Evolutionary conservation across 495 filamentous ascomycete species (phyloP).

Genomic region (Aspergillus heteromorphus): DNA sequence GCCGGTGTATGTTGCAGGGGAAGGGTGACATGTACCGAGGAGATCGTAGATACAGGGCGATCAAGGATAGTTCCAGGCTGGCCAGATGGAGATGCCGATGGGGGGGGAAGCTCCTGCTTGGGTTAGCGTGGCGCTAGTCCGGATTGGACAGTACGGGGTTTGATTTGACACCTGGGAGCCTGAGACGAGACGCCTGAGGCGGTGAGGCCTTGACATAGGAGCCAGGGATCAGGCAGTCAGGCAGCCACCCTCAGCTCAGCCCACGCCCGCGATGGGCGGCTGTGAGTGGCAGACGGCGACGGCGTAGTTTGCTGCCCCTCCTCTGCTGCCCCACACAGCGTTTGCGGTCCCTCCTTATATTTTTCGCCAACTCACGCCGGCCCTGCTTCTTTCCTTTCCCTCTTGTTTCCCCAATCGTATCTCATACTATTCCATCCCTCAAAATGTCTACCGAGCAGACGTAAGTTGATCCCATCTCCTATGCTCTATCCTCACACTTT

Average conservation of each 20-base stretch:
- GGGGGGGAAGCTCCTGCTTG: constrained; percentile 17
- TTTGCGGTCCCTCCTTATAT: constrained; percentile 17
- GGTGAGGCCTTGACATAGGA: not conserved
- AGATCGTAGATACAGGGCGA: no score
- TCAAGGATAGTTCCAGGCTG: constrained; percentile 35
- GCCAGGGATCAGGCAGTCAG: constrained; percentile 9
- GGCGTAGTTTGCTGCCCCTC: constrained; percentile 6
- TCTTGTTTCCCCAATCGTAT: constrained; percentile 20
- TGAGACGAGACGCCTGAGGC: constrained; percentile 24
- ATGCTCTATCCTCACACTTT: constrained; percentile 12
- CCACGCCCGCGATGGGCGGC: constrained; percentile 1
- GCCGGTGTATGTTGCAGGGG: not conserved
- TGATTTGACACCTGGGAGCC: no score
- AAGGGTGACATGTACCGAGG: not conserved
- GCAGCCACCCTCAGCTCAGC: constrained; percentile 2
- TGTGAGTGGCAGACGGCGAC: constrained; percentile 1
- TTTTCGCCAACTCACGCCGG: constrained; percentile 28
- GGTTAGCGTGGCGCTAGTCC: constrained; percentile 16
- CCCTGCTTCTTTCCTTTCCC: constrained; percentile 25
- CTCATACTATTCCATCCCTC: constrained; percentile 32
- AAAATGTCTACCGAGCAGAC: constrained; percentile 90
- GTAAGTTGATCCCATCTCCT: constrained; percentile 51
- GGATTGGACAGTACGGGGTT: constrained; percentile 17
- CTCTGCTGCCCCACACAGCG: constrained; percentile 21
- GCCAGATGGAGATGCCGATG: constrained; percentile 30